Conservation (phyloP, 2,329 filamentous ascomycete species). For the Sporothrix mexicana region DNA sequence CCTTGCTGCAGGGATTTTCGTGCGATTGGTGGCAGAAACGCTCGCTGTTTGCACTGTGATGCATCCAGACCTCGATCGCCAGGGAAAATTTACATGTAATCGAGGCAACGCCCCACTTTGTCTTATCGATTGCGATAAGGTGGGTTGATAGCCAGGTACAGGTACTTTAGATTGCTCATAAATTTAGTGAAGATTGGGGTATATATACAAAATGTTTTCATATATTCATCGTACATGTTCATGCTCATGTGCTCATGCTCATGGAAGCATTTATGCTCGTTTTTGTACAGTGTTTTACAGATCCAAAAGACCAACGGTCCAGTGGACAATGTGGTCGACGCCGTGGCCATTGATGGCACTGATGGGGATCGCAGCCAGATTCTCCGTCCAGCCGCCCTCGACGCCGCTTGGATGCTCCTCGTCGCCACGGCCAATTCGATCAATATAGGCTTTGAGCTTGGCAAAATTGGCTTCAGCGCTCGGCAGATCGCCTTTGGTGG, state of each 20-base stretch:
- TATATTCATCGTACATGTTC: slow-evolving; percentile 30
- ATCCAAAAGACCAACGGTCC: slow-evolving; percentile 72
- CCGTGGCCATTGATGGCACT: slow-evolving; percentile 90
- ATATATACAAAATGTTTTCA: slow-evolving; percentile 9
- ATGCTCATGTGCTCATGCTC: neutral
- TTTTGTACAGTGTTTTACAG: slow-evolving; percentile 37
- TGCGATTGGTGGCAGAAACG: neutral
- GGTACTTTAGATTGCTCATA: neutral
- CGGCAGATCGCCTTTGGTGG: slow-evolving; percentile 86
- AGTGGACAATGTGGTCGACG: slow-evolving; percentile 74
- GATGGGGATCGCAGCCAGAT: slow-evolving; percentile 77
- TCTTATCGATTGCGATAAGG: slow-evolving; percentile 18
- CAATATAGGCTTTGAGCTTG: slow-evolving; percentile 72
- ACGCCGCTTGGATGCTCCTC: slow-evolving; percentile 75
- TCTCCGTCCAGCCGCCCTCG: slow-evolving; percentile 61
- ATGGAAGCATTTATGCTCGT: neutral
- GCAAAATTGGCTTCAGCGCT: slow-evolving; percentile 79
- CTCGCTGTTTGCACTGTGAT: slow-evolving; percentile 16
- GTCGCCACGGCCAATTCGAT: slow-evolving; percentile 64
- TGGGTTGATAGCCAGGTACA: neutral
- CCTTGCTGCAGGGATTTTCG: neutral
- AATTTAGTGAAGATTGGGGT: neutral
- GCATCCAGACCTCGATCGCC: neutral
- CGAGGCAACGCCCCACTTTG: slow-evolving; percentile 25
- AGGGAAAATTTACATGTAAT: slow-evolving; percentile 25